These are phyloP conservation scores for Fraxinus excelsior DNA, from an alignment of 257 asterid species.

Conservation along the genomic window DNA sequence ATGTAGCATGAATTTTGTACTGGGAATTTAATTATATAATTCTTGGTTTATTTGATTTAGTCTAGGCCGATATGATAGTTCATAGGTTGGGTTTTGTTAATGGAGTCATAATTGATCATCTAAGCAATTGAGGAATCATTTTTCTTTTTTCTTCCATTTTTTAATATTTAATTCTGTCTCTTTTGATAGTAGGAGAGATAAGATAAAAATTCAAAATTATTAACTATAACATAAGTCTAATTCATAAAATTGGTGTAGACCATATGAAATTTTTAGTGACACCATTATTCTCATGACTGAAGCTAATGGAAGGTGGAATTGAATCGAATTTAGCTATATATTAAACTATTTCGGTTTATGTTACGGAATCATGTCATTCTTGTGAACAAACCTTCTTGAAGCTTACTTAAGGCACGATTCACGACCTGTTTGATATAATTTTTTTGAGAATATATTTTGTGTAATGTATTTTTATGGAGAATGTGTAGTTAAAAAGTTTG, in stretches of 20 bases:
- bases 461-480: no score
- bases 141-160: not conserved
- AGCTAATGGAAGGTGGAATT: not conserved
- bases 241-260: not conserved
- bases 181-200: not conserved
- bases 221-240: not conserved
- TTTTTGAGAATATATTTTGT: no score
- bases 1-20: not conserved
- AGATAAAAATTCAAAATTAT: not conserved
- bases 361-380: not conserved
- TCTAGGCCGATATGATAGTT: constrained; percentile 1
- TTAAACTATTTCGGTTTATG: not conserved
- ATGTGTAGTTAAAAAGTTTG: no score
- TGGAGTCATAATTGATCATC: not conserved
- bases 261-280: not conserved
- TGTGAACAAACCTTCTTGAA: not conserved
- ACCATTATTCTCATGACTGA: not conserved
- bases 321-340: not conserved
- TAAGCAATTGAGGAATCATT: not conserved
- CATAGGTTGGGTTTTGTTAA: constrained; percentile 9
- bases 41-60: constrained; percentile 7
- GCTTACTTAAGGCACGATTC: not conserved
- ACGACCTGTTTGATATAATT: no score
- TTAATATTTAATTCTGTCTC: not conserved
- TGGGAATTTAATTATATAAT: not conserved